Evolutionary conservation across 1,284 basidiomycete species (phyloP), one percentile per base, ranked within the genome.

Genomic region (Rhodotorula sp.): DNA sequence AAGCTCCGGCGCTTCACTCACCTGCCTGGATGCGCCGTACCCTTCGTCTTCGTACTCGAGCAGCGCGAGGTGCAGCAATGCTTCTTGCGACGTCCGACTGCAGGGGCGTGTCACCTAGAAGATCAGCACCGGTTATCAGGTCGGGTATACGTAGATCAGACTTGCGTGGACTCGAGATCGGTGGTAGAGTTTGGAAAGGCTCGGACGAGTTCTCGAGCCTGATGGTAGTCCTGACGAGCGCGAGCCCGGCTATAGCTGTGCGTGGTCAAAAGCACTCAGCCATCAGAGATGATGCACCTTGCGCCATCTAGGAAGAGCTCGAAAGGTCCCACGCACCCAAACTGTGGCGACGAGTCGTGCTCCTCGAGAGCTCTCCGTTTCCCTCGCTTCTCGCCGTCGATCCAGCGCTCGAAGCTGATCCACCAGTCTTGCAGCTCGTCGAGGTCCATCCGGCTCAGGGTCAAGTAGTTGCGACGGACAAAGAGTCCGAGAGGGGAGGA

Each of bases 401-500:
- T 60, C 71, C 71, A 75, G 21, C 4, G 21, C 34, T 34, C 26
- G 0, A 68, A 47, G 16, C 10, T 43, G 2, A 10, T 31, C 67
- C 64, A 73, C 74, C 74, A 75, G 2, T 28, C 7, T 8, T 23
- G 54, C 0, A 63, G 43, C 23, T 69, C 62, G 14, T 59, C 66
- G 56, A 74, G 73, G 0, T 59, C 47, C 56, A 76, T 47, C 21
- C 59, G 54, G 4, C 62, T 63, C n/a, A 76, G 52, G 16, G 23
- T 23, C 52, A 77, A 62, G 15, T 48, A 26, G 6, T 54, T 49
- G 31, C 74, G 72, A 8, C 77, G 66, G 26, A 78, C 48, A 59
- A 64, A 78, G 28, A 73, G 8, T 6, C 68, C 77, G 38, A 74
- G 55, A 0, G 75, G 77, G 14, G 75, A 77, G 19, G 61, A n/a